phyloP scores from a whole-genome alignment of 257 asterid species.

The Orobanche coerulescens region DNA sequence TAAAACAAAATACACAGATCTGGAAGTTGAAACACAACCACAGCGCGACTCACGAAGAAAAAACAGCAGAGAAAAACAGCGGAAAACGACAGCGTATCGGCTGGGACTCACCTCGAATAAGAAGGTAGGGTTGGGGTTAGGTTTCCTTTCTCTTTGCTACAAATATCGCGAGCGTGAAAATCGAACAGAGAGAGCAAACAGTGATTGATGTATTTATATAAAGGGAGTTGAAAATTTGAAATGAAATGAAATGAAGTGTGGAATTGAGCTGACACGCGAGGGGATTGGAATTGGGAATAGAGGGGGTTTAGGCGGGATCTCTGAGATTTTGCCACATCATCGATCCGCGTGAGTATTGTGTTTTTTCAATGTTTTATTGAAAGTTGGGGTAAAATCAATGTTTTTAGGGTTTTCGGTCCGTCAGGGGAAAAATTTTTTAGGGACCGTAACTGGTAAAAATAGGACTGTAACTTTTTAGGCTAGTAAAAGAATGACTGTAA shows the following conservation, averaged over 20 bases:
- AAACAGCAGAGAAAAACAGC: background rate
- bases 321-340: conserved; percentile 8
- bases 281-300: background rate
- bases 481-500: too few species aligned
- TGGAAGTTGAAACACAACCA: background rate
- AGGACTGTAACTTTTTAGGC: too few species aligned
- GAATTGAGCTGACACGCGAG: background rate
- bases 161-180: background rate
- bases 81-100: background rate
- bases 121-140: background rate
- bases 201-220: background rate
- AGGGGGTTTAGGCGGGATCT: conserved; percentile 4
- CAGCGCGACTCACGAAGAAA: background rate
- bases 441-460: too few species aligned
- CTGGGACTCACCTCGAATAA: background rate
- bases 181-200: background rate
- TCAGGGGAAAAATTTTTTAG: too few species aligned
- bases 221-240: background rate
- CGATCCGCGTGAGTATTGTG: conserved; percentile 10
- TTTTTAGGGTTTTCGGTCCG: too few species aligned
- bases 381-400: background rate
- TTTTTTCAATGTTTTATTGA: background rate
- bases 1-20: background rate
- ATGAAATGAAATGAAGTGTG: background rate
- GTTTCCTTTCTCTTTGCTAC: background rate